Conservation (phyloP, 2,329 filamentous ascomycete genomes). For the Arthrobotrys entomopaga region DNA sequence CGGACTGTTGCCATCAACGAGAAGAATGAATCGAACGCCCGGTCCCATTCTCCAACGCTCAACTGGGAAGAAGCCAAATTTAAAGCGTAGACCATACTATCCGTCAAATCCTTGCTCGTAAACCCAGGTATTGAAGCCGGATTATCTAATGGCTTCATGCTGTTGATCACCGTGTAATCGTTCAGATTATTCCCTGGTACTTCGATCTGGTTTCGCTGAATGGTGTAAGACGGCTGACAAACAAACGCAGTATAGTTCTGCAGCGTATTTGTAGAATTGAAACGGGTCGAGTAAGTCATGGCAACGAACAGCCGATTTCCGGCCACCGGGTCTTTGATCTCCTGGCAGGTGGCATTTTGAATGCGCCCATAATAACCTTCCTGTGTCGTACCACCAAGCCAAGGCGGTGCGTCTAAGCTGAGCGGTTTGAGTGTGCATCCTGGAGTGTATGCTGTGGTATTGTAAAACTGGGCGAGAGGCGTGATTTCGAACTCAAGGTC, state of each 20-base stretch:
- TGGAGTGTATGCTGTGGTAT: slow-evolving; percentile 37
- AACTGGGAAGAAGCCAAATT: not conserved
- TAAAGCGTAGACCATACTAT: slow-evolving; percentile 19
- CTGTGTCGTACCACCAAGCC: slow-evolving; percentile 33
- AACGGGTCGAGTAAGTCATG: slow-evolving; percentile 46
- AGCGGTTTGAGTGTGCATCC: slow-evolving; percentile 40
- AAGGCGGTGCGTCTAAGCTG: slow-evolving; percentile 36
- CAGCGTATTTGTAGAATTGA: slow-evolving; percentile 37
- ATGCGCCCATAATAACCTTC: slow-evolving; percentile 43
- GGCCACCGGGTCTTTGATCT: slow-evolving; percentile 34
- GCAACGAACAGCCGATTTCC: slow-evolving; percentile 28
- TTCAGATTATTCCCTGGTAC: slow-evolving; percentile 26
- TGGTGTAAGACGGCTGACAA: slow-evolving; percentile 31
- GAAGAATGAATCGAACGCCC: slow-evolving; percentile 38
- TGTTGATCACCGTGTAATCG: slow-evolving; percentile 30
- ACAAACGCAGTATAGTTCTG: slow-evolving; percentile 47
- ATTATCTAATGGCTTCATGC: slow-evolving; percentile 17
- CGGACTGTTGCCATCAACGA: slow-evolving; percentile 13
- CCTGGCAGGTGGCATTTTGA: slow-evolving; percentile 44
- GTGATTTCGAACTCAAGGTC: slow-evolving; percentile 23
- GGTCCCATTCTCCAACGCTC: slow-evolving; percentile 8
- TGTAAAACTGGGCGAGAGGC: slow-evolving; percentile 47
- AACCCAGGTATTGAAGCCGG: slow-evolving; percentile 11
- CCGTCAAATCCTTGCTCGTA: slow-evolving; percentile 37
- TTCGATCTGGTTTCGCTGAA: slow-evolving; percentile 25